Evolutionary conservation across 1,139 yeast genomes (phyloP), one percentile per base, ranked within the genome.

Genomic region (Yamadazyma siamensis): DNA sequence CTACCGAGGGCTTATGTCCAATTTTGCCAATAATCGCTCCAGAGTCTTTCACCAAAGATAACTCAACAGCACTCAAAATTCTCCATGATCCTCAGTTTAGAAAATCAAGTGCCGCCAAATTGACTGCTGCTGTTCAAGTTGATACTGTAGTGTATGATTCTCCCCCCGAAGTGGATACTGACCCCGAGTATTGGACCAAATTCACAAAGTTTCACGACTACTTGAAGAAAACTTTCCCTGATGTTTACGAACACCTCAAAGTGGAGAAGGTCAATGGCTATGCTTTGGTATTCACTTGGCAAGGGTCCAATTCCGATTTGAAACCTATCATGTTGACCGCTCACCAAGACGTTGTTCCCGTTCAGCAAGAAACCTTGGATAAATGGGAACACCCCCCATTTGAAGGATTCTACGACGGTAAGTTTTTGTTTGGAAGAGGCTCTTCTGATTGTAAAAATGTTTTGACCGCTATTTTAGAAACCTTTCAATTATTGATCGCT

Each of bases 321-420:
- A 77, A 80, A 50, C 95, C 95, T 5, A 43, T 80, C 10, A 50
- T 85, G 53, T 60, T 84, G 25, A 71, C 80, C 56, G 88, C 91
- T 3, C 95, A 86, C 54, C 86, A 79, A 51, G 95, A 85, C 50
- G 85, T 81, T 4, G 95, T 86, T 10, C 95, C 95, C 0, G 83
- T 84, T n/a, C 79, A 77, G 46, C 52, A 58, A 17, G 77, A 65
- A 14, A 73, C 86, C 10, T 50, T 70, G 25, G 63, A 53, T 22
- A 62, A 69, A 29, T 85, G 95, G 95, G 66, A 62, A 3, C 69
- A 76, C 45, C 80, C 80, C 8, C 94, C 95, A 15, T 83, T 76
- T 40, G 67, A 69, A 6, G 95, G 84, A 3, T 67, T 71, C 47
- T 83, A 62, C 47, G 94, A 83, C 45, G 84, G 84, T 4, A 36